Base-by-base conservation (phyloP, 805 yeast species). In the Candida arabinofermentans region DNA sequence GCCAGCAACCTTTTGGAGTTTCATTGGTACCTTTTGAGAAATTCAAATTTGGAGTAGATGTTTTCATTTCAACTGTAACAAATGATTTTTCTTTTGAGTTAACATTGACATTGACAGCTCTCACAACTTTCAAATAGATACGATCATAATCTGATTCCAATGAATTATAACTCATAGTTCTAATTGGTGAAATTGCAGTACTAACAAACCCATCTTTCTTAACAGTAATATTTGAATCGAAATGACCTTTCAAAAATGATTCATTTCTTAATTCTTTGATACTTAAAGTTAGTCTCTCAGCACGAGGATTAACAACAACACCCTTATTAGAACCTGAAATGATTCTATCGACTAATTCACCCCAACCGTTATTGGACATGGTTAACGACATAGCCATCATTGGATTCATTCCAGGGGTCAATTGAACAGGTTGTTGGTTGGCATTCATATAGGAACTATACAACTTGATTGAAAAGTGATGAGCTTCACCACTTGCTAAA, bases 271-370 rank as follows among this genome's bases (percentile, higher is more conserved):
- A 75, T 58, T 86, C 95, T 59, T 86, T 86, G 35, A 87, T 76
- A 2, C 90, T 72, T 8, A 86, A 74, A 26, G 77, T 72, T 49
- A 88, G 67, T 43, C 71, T 72, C 52, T 83, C 90, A 3, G 93
- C 88, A 59, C 95, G 72, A 22, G 91, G 89, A 46, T 86, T 85
- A 23, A 85, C 74, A 4, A 90, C 91, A 40, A 86, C 77, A 48
- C 95, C 95, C 41, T 75, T 75, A 43, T 72, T 76, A 1, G 90
- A 77, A 21, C 95, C 93, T 13, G 76, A 60, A 48, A 88, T 81
- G 46, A 88, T 84, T 53, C 95, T 70, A 53, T 86, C 88, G 18
- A 84, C 75, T 38, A 86, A 65, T 47, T 83, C 90, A 65, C 96
- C 96, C 96, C 96, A 88, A 37, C 96, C 96, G 45, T 77, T 74